These are phyloP conservation scores for Lomentospora prolificans DNA, from an alignment of 2,329 filamentous ascomycete genomes.

Conservation along the genomic window DNA sequence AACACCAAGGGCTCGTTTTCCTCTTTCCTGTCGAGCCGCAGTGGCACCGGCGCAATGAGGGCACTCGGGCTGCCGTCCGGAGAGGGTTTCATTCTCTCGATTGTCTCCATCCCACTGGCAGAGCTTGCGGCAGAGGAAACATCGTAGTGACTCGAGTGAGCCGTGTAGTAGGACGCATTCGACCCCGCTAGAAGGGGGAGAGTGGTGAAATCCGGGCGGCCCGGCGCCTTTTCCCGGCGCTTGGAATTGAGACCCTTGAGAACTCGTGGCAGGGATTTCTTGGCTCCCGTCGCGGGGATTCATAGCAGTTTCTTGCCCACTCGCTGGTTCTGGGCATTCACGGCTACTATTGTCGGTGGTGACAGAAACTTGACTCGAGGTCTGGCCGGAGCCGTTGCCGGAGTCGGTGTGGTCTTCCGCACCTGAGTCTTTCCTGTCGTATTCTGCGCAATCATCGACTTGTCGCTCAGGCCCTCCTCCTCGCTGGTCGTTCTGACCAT, in stretches of 20 bases:
- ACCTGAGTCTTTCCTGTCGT: no score
- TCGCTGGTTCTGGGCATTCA: no score
- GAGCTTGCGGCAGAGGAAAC: conserved; percentile 49
- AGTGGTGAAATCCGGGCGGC: not conserved
- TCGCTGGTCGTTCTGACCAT: no score
- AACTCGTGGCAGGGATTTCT: not conserved
- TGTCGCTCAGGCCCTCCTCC: no score
- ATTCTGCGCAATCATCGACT: no score
- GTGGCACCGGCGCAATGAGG: conserved; percentile 55
- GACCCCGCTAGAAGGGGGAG: conserved; percentile 30
- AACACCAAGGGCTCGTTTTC: conserved; percentile 57
- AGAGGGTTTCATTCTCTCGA: conserved; percentile 46
- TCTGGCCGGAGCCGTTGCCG: no score
- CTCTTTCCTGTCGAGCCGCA: conserved; percentile 50
- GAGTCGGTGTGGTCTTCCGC: no score
- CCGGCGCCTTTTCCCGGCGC: not conserved
- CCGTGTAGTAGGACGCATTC: conserved; percentile 65
- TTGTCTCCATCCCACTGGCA: conserved; percentile 50
- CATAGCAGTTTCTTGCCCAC: no score
- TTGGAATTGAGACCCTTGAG: not conserved
- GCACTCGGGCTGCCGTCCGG: conserved; percentile 57
- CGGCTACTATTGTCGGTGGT: no score
- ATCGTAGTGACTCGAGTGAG: conserved; percentile 54
- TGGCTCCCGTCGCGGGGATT: no score
- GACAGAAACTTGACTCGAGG: no score